These are phyloP conservation scores for Solanum aculeatissimum DNA, from an alignment of 305 asterid genomes.

Conservation along the genomic window DNA sequence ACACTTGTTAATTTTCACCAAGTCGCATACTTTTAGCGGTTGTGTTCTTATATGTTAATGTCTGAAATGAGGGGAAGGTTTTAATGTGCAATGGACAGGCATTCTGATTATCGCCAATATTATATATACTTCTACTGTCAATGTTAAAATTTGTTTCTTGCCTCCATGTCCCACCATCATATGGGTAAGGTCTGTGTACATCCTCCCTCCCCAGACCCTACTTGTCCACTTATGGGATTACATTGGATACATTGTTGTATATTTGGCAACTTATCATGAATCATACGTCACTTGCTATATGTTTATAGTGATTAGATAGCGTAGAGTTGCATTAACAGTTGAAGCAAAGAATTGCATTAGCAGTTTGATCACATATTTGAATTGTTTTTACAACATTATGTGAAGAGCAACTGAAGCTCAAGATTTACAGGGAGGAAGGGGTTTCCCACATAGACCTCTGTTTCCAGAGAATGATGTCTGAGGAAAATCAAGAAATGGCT, in stretches of 20 bases:
- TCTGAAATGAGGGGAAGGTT: not conserved
- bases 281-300: not conserved
- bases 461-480: conserved; percentile 33
- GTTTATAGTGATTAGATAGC: not conserved
- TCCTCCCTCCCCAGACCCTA: not conserved
- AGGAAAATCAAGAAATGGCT: conserved; percentile 44
- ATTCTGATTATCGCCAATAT: not conserved
- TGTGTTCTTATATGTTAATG: not conserved
- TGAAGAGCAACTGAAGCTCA: not conserved
- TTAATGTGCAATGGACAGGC: not conserved
- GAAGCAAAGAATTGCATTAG: not conserved
- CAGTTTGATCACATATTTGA: not conserved
- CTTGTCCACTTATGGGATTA: not conserved
- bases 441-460: conserved; percentile 50
- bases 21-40: not conserved
- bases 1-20: not conserved
- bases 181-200: not conserved
- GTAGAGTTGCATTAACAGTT: not conserved
- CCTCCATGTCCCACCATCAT: not conserved
- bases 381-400: not conserved
- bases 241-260: not conserved
- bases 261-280: not conserved
- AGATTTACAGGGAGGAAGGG: conserved; percentile 36
- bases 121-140: not conserved
- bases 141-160: not conserved